Conservation (phyloP, 1,139 yeast genomes). For the Yamadazyma pseudoaaseri region DNA sequence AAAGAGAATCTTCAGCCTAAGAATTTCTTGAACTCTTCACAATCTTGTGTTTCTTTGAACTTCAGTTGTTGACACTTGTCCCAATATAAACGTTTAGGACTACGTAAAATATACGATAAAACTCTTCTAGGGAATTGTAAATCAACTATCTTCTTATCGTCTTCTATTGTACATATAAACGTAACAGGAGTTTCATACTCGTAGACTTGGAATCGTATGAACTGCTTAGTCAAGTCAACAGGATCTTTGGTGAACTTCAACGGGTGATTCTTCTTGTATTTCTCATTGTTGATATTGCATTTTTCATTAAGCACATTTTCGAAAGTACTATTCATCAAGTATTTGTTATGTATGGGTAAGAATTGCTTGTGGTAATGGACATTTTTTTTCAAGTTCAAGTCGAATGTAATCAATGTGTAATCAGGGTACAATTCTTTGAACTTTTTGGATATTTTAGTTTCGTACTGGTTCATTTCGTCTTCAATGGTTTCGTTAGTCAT, state of each 20-base stretch:
- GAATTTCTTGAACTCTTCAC: constrained; percentile 53
- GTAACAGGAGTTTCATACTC: constrained; percentile 14
- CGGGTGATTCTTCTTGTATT: constrained; percentile 40
- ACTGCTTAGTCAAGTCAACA: constrained; percentile 34
- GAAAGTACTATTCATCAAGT: constrained; percentile 31
- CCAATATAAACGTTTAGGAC: constrained; percentile 70
- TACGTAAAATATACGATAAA: constrained; percentile 55
- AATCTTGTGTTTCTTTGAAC: constrained; percentile 59
- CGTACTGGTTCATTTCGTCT: constrained; percentile 35
- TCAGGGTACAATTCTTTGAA: constrained; percentile 32
- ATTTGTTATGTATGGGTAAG: constrained; percentile 52
- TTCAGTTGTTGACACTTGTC: constrained; percentile 64
- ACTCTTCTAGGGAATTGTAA: constrained; percentile 80
- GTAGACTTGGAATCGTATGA: constrained; percentile 38
- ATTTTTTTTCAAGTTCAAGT: constrained; percentile 53
- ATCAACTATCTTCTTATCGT: constrained; percentile 43
- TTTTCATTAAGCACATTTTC: constrained; percentile 35
- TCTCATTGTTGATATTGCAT: constrained; percentile 48
- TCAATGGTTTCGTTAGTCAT: constrained; percentile 26
- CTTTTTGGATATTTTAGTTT: constrained; percentile 45
- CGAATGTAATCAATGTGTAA: constrained; percentile 56
- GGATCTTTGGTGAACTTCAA: constrained; percentile 33
- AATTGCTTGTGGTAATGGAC: constrained; percentile 69
- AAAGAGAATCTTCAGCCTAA: constrained; percentile 23
- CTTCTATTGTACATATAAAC: constrained; percentile 25